Evolutionary conservation across 1,284 basidiomycete genomes (phyloP), one percentile per base, ranked within the genome.

Genomic region (Paramarasmius palmivorus): DNA sequence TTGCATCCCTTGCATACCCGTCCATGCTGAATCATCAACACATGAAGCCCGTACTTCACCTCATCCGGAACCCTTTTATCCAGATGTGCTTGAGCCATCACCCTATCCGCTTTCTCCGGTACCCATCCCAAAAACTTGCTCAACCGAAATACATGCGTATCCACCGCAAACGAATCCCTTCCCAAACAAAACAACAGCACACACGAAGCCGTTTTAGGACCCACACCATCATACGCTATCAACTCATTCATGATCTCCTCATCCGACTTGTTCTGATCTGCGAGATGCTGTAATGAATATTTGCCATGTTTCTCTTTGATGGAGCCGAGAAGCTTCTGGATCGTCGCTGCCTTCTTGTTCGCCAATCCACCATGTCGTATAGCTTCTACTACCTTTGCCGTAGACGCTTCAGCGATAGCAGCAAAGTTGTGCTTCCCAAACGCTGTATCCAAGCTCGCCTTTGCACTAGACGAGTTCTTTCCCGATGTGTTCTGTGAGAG

Each of bases 151-250:
- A 90, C 83, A 61, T 88, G 85, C 25, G 89, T 92, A 63, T 92
- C 89, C 49, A 92, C 89, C 0, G 90, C 88, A 63, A 92, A 91
- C 1, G 83, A 83, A 53, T 86, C 77, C 14, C 88, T 72, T 1
- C 83, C 84, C 19, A 92, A 73, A 63, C 87, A 89, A 65, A 92
- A 91, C n/a, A 91, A 73, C 14, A 90, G 67, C 0, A 92, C 89
- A 62, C 90, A 92, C 4, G 83, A 83, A 0, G 88, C 88, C 0
- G 89, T 91, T 71, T 92, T 92, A 1, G 87, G 85, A 0, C 90
- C 90, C 2, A 92, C 86, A 0, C 88, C 87, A 41, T 82, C 73
- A 58, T 85, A 86, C 4, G 78, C 75, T n/a, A 88, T 75, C 17
- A 90, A 74, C 59, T 84, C 85, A 56, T 76, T 69, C 87, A 90